Evolutionary conservation across 2,329 filamentous ascomycete genomes (phyloP).

Genomic region (Fusarium pilosicola): DNA sequence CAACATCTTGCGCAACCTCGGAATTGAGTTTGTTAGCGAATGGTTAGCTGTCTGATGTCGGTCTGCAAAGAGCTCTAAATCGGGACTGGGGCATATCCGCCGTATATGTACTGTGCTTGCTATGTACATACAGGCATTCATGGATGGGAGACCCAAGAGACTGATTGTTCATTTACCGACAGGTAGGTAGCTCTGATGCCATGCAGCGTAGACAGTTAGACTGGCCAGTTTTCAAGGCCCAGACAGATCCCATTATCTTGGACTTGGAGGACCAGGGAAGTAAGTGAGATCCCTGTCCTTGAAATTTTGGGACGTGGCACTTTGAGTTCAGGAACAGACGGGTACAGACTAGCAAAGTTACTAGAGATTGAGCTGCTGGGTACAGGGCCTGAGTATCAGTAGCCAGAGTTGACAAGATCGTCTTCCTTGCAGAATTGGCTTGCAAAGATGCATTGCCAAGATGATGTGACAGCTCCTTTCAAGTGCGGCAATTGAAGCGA

Average conservation of each 20-base stretch:
- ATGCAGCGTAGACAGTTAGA: slow-evolving; percentile 24
- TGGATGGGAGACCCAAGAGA: slow-evolving; percentile 1
- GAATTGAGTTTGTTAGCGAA: background rate
- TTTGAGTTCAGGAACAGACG: slow-evolving; percentile 21
- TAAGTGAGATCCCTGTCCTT: slow-evolving; percentile 14
- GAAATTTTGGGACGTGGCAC: background rate
- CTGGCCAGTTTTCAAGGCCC: slow-evolving; percentile 14
- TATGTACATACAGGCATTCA: background rate
- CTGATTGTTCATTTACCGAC: slow-evolving; percentile 37
- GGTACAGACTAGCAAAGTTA: background rate
- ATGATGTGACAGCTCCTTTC: background rate
- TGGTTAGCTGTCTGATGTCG: background rate
- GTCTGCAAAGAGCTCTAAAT: background rate
- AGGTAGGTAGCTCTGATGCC: slow-evolving; percentile 34
- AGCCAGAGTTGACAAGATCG: background rate
- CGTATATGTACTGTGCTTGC: background rate
- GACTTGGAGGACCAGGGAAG: slow-evolving; percentile 11
- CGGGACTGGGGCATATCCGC: background rate
- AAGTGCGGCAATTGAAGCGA: slow-evolving; percentile 9
- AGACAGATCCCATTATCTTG: slow-evolving; percentile 23
- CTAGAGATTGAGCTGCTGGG: background rate
- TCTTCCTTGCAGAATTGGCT: slow-evolving; percentile 9
- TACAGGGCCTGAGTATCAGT: background rate
- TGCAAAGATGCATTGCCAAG: slow-evolving; percentile 2
- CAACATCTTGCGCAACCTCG: background rate